Base-by-base conservation (phyloP, 495 filamentous ascomycete genomes). In the Recurvomyces mirabilis region DNA sequence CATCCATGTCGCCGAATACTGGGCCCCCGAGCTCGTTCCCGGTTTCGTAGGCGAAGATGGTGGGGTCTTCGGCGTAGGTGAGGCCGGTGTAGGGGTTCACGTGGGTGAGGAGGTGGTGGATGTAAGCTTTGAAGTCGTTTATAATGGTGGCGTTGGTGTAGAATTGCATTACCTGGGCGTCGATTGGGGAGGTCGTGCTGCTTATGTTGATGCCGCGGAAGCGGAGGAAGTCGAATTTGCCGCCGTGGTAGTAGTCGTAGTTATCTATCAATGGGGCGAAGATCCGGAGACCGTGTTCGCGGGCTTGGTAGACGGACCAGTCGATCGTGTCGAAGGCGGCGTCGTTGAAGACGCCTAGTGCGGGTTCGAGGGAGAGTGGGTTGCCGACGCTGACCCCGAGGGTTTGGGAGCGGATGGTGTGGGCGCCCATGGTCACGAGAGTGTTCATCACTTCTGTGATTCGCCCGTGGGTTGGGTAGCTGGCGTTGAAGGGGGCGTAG, bases 171-270 rank as follows among this genome's bases (percentile, higher is more conserved):
- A 72, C 62, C 12, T 55, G 50, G 5, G 68, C 64, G 46, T 68
- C 65, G 55, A 38, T 43, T 15, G 17, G 17, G n/a, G 31, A 24
- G 14, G 31, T 38, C 3, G 44, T 32, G 20, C 39, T 51, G 17
- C 21, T 64, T 34, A 74, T 67, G 46, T 73, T 61, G 52, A 70
- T 68, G 13, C 72, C 70, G 19, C 57, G 49, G 63, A 65, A 75
- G 22, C 72, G 65, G 19, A 74, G 62, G 57, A 74, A 76, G 46
- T 62, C 62, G 54, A 69, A 76, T 55, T 73, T 74, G n/a, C 71
- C 71, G 29, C 71, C 71, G 43, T 74, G 71, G 51, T 74, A 75
- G 41, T 74, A 74, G 50, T 74, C 70, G 33, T 58, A 58, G 21
- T 71, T 68, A 49, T 71, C 68, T 7, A 65, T 60, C 33, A 75